A percentile compares a stretch with the other conserved stretches of the same genome.
phyloP scores from a whole-genome alignment of 306 rosid species.

The Glycyrrhiza uralensis region DNA sequence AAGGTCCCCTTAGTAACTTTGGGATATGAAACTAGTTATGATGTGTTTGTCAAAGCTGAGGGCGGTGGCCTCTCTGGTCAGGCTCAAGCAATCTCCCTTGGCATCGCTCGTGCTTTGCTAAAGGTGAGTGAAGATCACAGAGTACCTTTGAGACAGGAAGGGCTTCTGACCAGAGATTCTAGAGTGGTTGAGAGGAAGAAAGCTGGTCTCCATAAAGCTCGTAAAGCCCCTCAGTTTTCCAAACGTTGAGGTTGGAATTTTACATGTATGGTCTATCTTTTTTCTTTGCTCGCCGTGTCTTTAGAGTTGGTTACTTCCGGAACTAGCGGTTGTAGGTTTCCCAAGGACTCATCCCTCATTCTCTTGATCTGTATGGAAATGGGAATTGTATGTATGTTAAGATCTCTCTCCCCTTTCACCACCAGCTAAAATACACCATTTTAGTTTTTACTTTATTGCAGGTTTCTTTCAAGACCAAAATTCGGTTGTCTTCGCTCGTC shows the following conservation, averaged over 20 bases:
- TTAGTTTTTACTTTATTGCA: neutral
- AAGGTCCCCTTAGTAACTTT: conserved; percentile 64
- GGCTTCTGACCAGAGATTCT: conserved; percentile 92
- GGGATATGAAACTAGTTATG: conserved; percentile 82
- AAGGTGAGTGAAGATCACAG: conserved; percentile 84
- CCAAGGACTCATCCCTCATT: neutral
- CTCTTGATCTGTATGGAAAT: conserved; percentile 21
- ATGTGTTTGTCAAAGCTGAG: conserved; percentile 86
- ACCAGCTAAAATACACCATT: neutral
- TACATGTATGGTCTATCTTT: conserved; percentile 9
- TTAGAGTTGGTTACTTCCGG: conserved; percentile 24
- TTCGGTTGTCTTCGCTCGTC: neutral
- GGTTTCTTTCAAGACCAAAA: neutral
- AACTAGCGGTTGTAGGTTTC: conserved; percentile 17
- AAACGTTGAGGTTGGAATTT: conserved; percentile 64
- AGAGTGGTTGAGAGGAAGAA: conserved; percentile 99
- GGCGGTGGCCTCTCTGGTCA: conserved; percentile 98
- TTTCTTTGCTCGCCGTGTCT: neutral
- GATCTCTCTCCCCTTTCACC: neutral
- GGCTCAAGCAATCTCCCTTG: conserved; percentile 94
- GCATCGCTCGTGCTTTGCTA: conserved; percentile 91
- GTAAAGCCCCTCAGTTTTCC: conserved; percentile 96
- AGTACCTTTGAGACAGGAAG: conserved; percentile 71
- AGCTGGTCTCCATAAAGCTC: conserved; percentile 92
- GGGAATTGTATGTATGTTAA: conserved; percentile 24